Base-by-base conservation (phyloP, 2,329 filamentous ascomycete genomes). In the Chaetomiaceae sp. region DNA sequence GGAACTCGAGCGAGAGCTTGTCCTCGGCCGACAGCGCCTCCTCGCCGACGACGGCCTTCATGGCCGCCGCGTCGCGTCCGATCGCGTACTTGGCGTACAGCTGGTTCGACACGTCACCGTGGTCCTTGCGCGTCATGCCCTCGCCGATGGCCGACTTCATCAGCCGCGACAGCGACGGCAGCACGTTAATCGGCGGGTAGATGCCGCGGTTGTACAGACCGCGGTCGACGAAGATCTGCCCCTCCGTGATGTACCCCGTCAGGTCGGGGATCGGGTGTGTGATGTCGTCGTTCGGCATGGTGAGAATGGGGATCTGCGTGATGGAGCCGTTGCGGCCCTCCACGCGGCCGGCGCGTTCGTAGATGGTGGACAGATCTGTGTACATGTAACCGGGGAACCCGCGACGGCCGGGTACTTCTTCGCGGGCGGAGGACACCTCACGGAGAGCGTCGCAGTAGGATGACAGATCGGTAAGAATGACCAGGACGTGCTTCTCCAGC, bases 301-400 rank as follows among this genome's bases (percentile, higher is more conserved):
- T 96, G 71, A 98, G 70, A 66, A 98, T 98, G 50, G 93, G 93
- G 62, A 98, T 96, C 73, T 98, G 93, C 17, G 94, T 98, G 62
- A 98, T 98, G 61, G 93, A 98, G 51, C 94, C 93, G 63, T 97
- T 96, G 60, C 94, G 87, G 60, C 94, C 94, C 63, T 88, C 77
- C 41, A 98, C 93, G 86, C 93, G 93, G 64, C 93, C 93, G 59
- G 93, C 93, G 74, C 93, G 90, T 73, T 98, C 93, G 77, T 98
- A 98, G 62, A 98, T 96, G 64, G 93, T 98, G 50, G 93, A 96
- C 83, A 98, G 86, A 81, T 98, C 94, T 59, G 93, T 98, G 78
- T 98, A 98, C 93, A 98, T 98, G 79, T 98, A 98, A 87, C 93
- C 93, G 44, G 93, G 93, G 75, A 93, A 98, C 79, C 93, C 93